These are phyloP conservation scores for Ogataea ganodermae DNA, from an alignment of 805 yeast genomes.

Conservation along the genomic window DNA sequence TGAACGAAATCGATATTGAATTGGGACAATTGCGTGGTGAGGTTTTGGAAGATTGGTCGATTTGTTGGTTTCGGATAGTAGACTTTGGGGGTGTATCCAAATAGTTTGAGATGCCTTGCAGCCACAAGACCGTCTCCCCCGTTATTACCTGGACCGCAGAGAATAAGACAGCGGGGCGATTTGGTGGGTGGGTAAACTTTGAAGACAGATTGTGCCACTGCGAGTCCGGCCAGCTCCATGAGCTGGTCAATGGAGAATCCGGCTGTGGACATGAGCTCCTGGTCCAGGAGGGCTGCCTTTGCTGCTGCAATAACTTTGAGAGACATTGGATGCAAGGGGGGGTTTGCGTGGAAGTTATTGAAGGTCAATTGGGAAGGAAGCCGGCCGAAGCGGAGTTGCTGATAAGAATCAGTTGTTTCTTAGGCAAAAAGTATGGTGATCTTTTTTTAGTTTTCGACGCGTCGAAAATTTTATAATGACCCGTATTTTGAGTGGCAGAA, in stretches of 20 bases:
- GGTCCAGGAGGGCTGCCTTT: slow-evolving; percentile 77
- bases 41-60: slow-evolving; percentile 55
- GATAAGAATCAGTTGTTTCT: too few species aligned
- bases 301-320: slow-evolving; percentile 48
- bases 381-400: too few species aligned
- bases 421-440: too few species aligned
- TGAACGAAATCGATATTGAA: slow-evolving; percentile 62
- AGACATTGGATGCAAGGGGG: slow-evolving; percentile 17
- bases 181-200: slow-evolving; percentile 59
- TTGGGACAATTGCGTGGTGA: slow-evolving; percentile 66
- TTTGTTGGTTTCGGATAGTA: slow-evolving; percentile 76
- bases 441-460: background rate
- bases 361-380: background rate
- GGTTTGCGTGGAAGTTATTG: too few species aligned
- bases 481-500: background rate
- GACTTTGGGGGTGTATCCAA: slow-evolving; percentile 76
- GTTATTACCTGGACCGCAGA: slow-evolving; percentile 96
- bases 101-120: slow-evolving; percentile 80
- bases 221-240: slow-evolving; percentile 95
- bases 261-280: slow-evolving; percentile 77
- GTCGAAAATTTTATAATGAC: background rate
- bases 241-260: slow-evolving; percentile 83
- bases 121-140: slow-evolving; percentile 98
- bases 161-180: slow-evolving; percentile 54
- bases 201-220: slow-evolving; percentile 87